Evolutionary conservation across 2,329 filamentous ascomycete species (phyloP), one percentile per base, ranked within the genome.

Genomic region (Exophiala alcalophila): DNA sequence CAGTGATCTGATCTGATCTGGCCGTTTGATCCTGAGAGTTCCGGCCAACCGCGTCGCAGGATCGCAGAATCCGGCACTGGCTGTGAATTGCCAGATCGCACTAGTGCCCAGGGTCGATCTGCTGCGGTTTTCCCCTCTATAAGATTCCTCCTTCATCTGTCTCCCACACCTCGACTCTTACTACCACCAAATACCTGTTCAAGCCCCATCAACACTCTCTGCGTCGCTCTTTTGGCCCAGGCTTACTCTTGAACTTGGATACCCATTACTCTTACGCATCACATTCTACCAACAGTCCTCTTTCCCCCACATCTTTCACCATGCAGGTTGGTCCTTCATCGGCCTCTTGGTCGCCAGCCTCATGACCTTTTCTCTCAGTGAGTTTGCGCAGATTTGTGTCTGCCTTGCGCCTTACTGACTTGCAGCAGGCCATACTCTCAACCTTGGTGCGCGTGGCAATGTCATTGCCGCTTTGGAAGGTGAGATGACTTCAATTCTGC

Each of bases 241-340:
- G 44, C 21, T 32, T 37, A 44, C 29, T 28, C 37, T 44, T 28
- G 41, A 38, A 49, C 50, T 56, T 54, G 53, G 53, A 54, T 56
- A 54, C 28, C 37, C 32, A 30, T 34, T 41, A 40, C 43, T 49
- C 35, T 50, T 49, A 48, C 48, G 40, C 50, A 47, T 27, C 36
- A 45, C 47, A 45, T 49, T 41, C 49, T 38, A 47, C 34, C 20
- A 43, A 23, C 39, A 40, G 37, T 15, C 23, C 26, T 28, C 33
- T 47, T 33, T 41, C 32, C 18, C 24, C 27, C 9, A 14, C 31
- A 30, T 47, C 42, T 36, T 47, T 53, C 51, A 54, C 24, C 40
- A 56, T 56, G 53, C 54, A 56, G 53, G 31, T 39, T 39, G 24
- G 21, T 28, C 23, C 15, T 20, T 52, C 25, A 9, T 44, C 40